Evolutionary conservation across 208 protist genomes (phyloP), one percentile per base, ranked within the genome.

Genomic region (Leishmania braziliensis): DNA sequence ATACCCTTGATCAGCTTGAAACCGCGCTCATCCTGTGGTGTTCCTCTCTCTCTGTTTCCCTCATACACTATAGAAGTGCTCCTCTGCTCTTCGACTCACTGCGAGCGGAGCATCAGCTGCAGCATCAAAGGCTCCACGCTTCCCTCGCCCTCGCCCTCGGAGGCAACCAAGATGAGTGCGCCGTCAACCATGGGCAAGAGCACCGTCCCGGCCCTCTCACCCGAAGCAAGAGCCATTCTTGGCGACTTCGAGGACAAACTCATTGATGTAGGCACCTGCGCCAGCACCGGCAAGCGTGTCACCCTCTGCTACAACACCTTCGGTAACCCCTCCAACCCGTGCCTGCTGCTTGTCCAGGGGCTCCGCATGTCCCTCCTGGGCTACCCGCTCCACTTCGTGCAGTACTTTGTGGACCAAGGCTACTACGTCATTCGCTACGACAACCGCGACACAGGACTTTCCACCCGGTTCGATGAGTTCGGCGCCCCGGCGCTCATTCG

Each of bases 401-500:
- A 88, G 53, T 50, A 50, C 48, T 82, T 97, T 54, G 89, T 89
- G 1, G 75, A 85, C 51, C 75, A 66, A 10, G 90, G 91, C 39
- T 94, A 89, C 78, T 94, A 89, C 66, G 94, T 97, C 50, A 85
- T 96, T 54, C 91, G 90, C 80, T 95, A 90, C 85, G 93, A 97
- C 84, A 94, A 97, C 79, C 90, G 93, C 29, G 94, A 96, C 75
- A 72, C 84, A 26, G 94, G 94, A 0, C 82, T 86, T 10, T 91
- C 85, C 79, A 97, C 94, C 12, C 77, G 82, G 77, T 86, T 95
- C 39, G 80, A 90, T 43, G 88, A 92, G 48, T 84, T 80, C 70
- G 75, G 71, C 16, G 46, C 78, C 18, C 84, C 89, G 18, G 63
- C 85, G 36, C 71, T 93, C 18, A 33, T 94, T 29, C 88, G 90